These are phyloP conservation scores for Aphanomyces invadans DNA, from an alignment of 352 stramenopile species.

Conservation along the genomic window DNA sequence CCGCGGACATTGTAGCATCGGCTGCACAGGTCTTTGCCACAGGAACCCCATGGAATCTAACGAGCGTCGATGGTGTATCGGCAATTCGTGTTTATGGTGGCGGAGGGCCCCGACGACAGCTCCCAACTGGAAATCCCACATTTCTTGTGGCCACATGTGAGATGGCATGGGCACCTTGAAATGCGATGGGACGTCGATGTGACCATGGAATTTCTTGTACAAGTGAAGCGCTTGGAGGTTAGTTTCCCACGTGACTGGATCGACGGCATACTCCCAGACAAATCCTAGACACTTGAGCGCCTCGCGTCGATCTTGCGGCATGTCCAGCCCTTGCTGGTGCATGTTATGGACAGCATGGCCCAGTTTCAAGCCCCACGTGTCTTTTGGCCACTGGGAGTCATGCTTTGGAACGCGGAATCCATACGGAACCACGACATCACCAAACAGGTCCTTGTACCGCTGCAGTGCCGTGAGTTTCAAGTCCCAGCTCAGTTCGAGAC, in stretches of 20 bases:
- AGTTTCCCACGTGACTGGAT: not conserved
- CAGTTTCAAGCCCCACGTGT: constrained; percentile 42
- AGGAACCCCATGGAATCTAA: not conserved
- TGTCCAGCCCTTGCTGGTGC: constrained; percentile 18
- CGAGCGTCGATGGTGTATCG: not conserved
- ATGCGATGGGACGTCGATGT: not conserved
- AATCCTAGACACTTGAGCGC: not conserved
- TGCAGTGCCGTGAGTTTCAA: constrained; percentile 33
- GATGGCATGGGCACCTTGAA: not conserved
- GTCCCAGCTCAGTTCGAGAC: constrained; percentile 14
- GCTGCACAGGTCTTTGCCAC: too few species aligned
- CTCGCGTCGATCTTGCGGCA: not conserved
- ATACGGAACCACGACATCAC: constrained; percentile 54
- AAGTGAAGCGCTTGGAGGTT: not conserved
- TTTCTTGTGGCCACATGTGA: not conserved
- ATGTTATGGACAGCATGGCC: constrained; percentile 64
- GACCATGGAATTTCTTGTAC: not conserved
- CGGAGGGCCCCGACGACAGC: not conserved
- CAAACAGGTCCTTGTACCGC: constrained; percentile 52
- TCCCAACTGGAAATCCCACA: not conserved
- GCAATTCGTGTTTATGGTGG: not conserved
- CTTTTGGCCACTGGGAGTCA: constrained; percentile 41
- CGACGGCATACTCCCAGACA: not conserved
- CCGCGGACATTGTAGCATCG: too few species aligned
- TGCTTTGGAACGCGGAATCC: constrained; percentile 47